Evolutionary conservation across 306 rosid genomes (phyloP).

Genomic region (Acacia confusa): DNA sequence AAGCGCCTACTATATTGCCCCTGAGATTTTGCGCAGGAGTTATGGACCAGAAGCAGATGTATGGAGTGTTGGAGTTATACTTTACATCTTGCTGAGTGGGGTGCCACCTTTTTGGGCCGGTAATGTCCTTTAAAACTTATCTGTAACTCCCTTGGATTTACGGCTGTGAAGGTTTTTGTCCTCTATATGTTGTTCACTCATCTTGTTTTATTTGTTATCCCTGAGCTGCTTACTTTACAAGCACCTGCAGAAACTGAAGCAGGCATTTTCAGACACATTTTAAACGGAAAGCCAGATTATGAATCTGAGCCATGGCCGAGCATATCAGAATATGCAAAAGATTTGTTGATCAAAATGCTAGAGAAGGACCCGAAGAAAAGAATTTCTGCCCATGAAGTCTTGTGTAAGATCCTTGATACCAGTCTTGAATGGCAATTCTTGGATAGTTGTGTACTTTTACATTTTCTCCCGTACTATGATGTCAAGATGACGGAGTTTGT

Average conservation of each 20-base stretch:
- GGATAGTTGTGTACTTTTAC: constrained; percentile 10
- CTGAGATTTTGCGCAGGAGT: constrained; percentile 72
- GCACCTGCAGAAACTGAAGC: constrained; percentile 68
- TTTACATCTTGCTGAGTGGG: constrained; percentile 83
- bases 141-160: constrained; percentile 1
- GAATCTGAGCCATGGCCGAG: constrained; percentile 83
- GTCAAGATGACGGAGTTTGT: constrained; percentile 27
- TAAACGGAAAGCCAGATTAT: constrained; percentile 71
- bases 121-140: constrained; percentile 36
- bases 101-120: constrained; percentile 99
- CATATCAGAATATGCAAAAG: constrained; percentile 81
- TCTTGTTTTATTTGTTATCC: constrained; percentile 7
- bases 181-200: not conserved
- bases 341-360: constrained; percentile 69
- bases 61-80: constrained; percentile 96
- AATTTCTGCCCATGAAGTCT: constrained; percentile 83
- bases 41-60: constrained; percentile 90
- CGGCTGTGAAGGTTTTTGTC: constrained; percentile 13
- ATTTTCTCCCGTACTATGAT: constrained; percentile 14
- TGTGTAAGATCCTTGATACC: constrained; percentile 60
- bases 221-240: constrained; percentile 22
- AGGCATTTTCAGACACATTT: constrained; percentile 84
- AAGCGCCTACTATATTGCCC: constrained; percentile 90
- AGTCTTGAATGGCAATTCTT: constrained; percentile 17
- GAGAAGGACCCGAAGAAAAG: constrained; percentile 72